phyloP scores from a whole-genome alignment of 345 rosid species.

The Trapa bicornis region DNA sequence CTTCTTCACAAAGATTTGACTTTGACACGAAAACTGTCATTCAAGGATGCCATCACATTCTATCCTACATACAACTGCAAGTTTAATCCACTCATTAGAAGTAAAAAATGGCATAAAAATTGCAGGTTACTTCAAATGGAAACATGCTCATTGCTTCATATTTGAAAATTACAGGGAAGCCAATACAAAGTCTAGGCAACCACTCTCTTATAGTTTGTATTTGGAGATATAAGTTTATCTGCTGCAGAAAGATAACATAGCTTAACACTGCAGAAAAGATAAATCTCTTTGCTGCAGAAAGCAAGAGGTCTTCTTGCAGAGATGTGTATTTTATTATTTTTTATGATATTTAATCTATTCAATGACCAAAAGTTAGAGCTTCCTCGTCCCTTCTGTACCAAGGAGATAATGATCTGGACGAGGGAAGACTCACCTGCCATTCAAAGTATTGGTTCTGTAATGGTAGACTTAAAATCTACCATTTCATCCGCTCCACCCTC shows the following conservation, averaged over 20 bases:
- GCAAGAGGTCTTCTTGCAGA: neutral
- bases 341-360: too few relatives aligned
- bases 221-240: neutral
- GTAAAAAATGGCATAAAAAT: neutral
- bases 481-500: conserved; percentile 3
- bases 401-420: neutral
- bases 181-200: too few relatives aligned
- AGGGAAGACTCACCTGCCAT: neutral
- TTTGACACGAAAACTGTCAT: neutral
- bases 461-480: neutral
- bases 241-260: neutral
- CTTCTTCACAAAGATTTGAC: too few relatives aligned
- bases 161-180: neutral
- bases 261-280: neutral
- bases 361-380: too few relatives aligned
- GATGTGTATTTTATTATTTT: too few relatives aligned
- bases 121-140: neutral
- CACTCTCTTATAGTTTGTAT: neutral
- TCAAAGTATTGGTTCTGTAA: too few relatives aligned
- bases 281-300: neutral
- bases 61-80: neutral
- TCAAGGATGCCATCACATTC: neutral
- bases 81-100: neutral
- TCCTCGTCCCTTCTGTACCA: neutral
- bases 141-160: neutral